Conservation (phyloP, 257 asterid species). For the Gynochthodes officinalis region DNA sequence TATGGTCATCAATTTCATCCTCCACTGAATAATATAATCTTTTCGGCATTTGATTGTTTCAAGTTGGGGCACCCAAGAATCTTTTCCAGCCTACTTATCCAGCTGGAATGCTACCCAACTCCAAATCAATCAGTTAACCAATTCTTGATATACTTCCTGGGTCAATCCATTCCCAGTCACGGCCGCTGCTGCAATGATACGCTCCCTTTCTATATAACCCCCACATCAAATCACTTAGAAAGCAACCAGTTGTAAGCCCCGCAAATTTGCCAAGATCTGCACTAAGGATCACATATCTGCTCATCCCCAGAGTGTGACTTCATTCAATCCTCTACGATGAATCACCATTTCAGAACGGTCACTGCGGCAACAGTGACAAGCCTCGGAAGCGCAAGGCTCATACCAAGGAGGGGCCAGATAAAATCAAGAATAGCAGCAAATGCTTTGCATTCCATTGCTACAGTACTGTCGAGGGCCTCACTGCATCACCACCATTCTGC, state of each 20-base stretch:
- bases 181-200: not conserved
- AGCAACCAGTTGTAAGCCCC: not conserved
- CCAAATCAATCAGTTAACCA: not conserved
- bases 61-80: conserved; percentile 32
- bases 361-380: conserved; percentile 26
- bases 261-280: not conserved
- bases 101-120: conserved; percentile 39
- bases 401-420: conserved; percentile 49
- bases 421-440: conserved; percentile 43
- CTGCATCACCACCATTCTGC: conserved; percentile 30
- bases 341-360: conserved; percentile 18
- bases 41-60: conserved; percentile 22
- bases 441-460: conserved; percentile 36
- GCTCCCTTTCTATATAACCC: conserved; percentile 9
- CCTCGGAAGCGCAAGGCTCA: conserved; percentile 20
- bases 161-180: conserved; percentile 7
- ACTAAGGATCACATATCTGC: not conserved
- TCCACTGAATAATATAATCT: conserved; percentile 15
- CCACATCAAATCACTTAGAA: not conserved
- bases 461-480: conserved; percentile 32
- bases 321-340: conserved; percentile 15
- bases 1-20: conserved; percentile 6
- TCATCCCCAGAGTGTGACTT: not conserved
- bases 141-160: not conserved
- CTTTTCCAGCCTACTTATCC: conserved; percentile 27